These are phyloP conservation scores for Xenoacremonium recifei DNA, from an alignment of 2,329 filamentous ascomycete genomes.

Conservation along the genomic window DNA sequence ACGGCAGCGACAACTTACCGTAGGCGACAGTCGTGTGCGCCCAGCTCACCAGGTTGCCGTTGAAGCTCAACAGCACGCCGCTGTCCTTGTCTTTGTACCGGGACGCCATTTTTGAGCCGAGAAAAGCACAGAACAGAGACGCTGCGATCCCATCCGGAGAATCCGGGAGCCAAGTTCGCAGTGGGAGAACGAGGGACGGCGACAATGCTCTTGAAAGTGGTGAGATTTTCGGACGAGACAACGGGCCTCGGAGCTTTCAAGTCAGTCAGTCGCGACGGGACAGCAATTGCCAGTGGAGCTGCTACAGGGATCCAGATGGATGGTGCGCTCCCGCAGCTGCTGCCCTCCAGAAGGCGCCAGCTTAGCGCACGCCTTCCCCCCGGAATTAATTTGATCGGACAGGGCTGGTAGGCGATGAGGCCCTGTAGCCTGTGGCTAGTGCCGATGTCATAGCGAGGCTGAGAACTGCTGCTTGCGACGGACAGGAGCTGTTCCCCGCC, in stretches of 20 bases:
- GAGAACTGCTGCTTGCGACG: no score
- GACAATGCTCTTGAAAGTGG: slow-evolving; percentile 17
- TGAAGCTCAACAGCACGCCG: slow-evolving; percentile 63
- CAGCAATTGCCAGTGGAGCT: slow-evolving; percentile 19
- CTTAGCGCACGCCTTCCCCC: slow-evolving; percentile 8
- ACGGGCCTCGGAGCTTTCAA: slow-evolving; percentile 26
- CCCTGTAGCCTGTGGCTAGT: no score
- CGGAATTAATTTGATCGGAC: neutral
- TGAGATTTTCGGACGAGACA: slow-evolving; percentile 23
- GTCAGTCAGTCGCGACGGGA: slow-evolving; percentile 23
- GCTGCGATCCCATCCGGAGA: slow-evolving; percentile 29
- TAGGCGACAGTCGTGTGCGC: slow-evolving; percentile 83
- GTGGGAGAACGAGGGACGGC: slow-evolving; percentile 14
- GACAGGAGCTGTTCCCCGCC: no score
- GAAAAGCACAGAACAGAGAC: slow-evolving; percentile 17
- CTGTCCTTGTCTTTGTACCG: slow-evolving; percentile 65
- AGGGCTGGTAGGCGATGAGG: no score
- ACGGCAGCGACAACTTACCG: slow-evolving; percentile 46
- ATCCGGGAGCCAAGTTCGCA: slow-evolving; percentile 25
- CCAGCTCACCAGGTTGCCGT: slow-evolving; percentile 89
- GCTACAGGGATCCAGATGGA: slow-evolving; percentile 1
- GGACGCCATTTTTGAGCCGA: slow-evolving; percentile 31
- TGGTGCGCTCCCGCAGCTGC: no score
- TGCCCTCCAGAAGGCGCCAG: no score
- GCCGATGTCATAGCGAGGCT: slow-evolving; percentile 12